Base-by-base conservation (phyloP, 805 yeast species). In the Candida gorgasii region DNA sequence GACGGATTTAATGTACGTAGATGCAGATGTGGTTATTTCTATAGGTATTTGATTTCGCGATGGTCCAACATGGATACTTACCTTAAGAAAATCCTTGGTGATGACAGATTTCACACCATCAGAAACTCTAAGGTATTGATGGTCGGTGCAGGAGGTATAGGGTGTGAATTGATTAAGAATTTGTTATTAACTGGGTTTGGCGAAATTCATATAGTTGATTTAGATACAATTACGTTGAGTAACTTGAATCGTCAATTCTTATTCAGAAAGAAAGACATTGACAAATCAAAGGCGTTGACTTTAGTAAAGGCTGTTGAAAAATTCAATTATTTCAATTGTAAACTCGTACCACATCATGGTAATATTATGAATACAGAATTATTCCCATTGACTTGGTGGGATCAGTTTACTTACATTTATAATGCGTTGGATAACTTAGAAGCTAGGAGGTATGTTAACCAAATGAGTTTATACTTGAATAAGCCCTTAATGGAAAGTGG, bases 91-190 rank as follows among this genome's bases (percentile, higher is more conserved):
- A 65, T 78, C n/a, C 66, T 76, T 34, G 81, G 80, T 1, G 58
- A 52, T 0, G 63, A 61, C 9, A 50, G 61, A 11, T 61, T 60
- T 34, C 38, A 44, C 1, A 46, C 56, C 22, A 52, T 77, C 31
- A 53, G 57, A 11, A 36, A 47, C 26, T 9, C 86, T 5, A 83
- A 79, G 48, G 87, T 89, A 11, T 66, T 90, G 20, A 68, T 90
- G 64, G 95, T 90, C 2, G 98, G 98, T 3, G 96, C 97, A 1
- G 98, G 98, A 22, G 98, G 98, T 5, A 89, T 90, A 50, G 98
- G 98, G 2, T 90, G 96, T 60, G 98, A 90, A 61, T 67, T 90
- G 34, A 68, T 90, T 44, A 90, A 90, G 58, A 85, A 90, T 57
- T 67, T 90, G 38, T 79, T 87, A 4, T 64, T 89, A 48, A 72